phyloP scores from a whole-genome alignment of 805 yeast genomes.

The Wickerhamomyces hampshirensis region DNA sequence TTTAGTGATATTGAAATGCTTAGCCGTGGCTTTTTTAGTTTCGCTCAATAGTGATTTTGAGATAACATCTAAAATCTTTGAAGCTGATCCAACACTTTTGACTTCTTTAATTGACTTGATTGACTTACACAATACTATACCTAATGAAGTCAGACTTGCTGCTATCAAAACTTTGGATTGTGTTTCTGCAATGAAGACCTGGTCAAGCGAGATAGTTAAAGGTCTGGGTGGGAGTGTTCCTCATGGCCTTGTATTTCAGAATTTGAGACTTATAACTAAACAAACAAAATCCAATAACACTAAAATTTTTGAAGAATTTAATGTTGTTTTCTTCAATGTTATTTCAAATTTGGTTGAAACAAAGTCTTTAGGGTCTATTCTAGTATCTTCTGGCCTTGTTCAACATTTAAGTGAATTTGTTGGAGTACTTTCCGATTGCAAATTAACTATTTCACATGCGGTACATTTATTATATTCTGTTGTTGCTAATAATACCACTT shows the following conservation, averaged over 20 bases:
- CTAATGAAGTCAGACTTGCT: slow-evolving; percentile 48
- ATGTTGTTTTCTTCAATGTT: slow-evolving; percentile 49
- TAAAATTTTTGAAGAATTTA: slow-evolving; percentile 41
- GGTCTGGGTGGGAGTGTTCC: slow-evolving; percentile 81
- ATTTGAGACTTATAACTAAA: slow-evolving; percentile 58
- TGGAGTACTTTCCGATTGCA: slow-evolving; percentile 43
- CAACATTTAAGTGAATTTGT: slow-evolving; percentile 61
- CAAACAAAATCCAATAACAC: slow-evolving; percentile 37
- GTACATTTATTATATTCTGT: slow-evolving; percentile 42
- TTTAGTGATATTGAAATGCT: slow-evolving; percentile 58
- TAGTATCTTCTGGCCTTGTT: slow-evolving; percentile 73
- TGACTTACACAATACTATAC: slow-evolving; percentile 57
- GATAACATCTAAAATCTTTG: slow-evolving; percentile 62
- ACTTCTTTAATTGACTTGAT: slow-evolving; percentile 66
- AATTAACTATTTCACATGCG: slow-evolving; percentile 60
- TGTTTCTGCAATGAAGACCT: slow-evolving; percentile 58
- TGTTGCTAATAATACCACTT: slow-evolving; percentile 37
- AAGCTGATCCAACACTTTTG: slow-evolving; percentile 66
- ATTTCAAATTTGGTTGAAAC: slow-evolving; percentile 58
- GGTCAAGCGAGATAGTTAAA: slow-evolving; percentile 74
- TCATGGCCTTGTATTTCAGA: slow-evolving; percentile 77
- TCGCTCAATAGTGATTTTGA: slow-evolving; percentile 52
- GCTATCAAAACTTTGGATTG: slow-evolving; percentile 67
- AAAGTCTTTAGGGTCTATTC: slow-evolving; percentile 47
- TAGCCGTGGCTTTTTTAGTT: slow-evolving; percentile 60